Evolutionary conservation across 306 rosid genomes (phyloP), one percentile per base, ranked within the genome.

Genomic region (Sechiopsis laciniata): DNA sequence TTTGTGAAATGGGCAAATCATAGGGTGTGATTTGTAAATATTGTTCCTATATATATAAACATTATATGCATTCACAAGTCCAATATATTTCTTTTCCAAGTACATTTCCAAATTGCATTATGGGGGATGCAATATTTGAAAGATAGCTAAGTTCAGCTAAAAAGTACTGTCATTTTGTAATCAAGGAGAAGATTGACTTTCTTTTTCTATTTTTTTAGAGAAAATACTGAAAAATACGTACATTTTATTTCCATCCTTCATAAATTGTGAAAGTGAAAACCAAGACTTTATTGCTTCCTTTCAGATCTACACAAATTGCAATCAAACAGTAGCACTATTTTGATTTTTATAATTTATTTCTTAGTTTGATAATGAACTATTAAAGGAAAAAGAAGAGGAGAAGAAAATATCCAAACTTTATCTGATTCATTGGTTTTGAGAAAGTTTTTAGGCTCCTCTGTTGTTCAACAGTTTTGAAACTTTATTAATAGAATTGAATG

Each of bases 21-120:
- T 10, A 65, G 71, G 54, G 71, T 17, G 71, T 11, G n/a, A 65
- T 65, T 65, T 68, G 56, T 46, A 68, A 48, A 50, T 69, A 48
- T 69, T 0, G 24, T 69, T 19, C 17, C 35, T 69, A 22, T 69
- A 11, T 68, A 50, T 20, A 46, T 10, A 10, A 46, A 46, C 20
- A 68, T 68, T 69, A 59, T 57, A 69, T 69, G 74, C 74, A 51
- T 69, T 58, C 74, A 69, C 74, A 51, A 51, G 21, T 50, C 74
- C 74, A 69, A 69, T 51, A 22, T 9, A 22, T 48, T 48, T 69
- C 57, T 68, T 68, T 66, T 66, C 55, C 7, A 37, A 37, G 42
- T 37, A 37, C 42, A 37, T 37, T 37, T 37, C 7, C 56, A 68
- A 46, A 48, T 46, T 66, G 54, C 17, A 66, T 45, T 66, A 66